These are phyloP conservation scores for Gonapodya sp. DNA, from an alignment of 192 early-diverging fungal genomes.

Conservation along the genomic window DNA sequence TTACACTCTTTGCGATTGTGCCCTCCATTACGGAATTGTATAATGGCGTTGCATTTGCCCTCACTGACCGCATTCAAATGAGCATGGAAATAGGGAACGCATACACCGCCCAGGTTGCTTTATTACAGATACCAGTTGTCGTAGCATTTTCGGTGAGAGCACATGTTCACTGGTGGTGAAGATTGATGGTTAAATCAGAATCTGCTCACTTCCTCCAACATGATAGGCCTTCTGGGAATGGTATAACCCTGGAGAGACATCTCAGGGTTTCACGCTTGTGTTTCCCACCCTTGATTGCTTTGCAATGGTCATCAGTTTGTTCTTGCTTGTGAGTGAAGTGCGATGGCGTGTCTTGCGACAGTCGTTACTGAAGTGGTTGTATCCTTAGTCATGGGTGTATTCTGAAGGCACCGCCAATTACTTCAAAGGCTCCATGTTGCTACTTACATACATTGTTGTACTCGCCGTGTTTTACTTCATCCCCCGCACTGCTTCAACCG, in stretches of 20 bases:
- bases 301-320: conserved; percentile 44
- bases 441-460: conserved; percentile 75
- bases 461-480: conserved; percentile 71
- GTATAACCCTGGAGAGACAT: background rate
- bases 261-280: conserved; percentile 46
- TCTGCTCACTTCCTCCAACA: too few relatives aligned
- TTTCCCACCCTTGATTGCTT: conserved; percentile 65
- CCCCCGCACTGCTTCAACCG: conserved; percentile 26
- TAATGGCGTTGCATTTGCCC: conserved; percentile 89
- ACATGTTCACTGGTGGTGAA: conserved; percentile 35
- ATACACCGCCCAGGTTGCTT: conserved; percentile 87
- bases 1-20: conserved; percentile 85
- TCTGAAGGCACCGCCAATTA: conserved; percentile 94
- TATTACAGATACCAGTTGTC: conserved; percentile 91
- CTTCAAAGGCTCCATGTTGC: conserved; percentile 89
- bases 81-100: conserved; percentile 92
- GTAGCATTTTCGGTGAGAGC: conserved; percentile 58
- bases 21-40: conserved; percentile 95
- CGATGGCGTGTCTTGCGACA: background rate
- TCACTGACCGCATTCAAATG: conserved; percentile 65
- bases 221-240: conserved; percentile 20
- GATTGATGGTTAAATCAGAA: conserved; percentile 10
- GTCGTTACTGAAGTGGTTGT: background rate
- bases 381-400: conserved; percentile 88
- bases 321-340: conserved; percentile 20